Base-by-base conservation (phyloP, 169 alveolate genomes). In the Miamiensis avidus region DNA sequence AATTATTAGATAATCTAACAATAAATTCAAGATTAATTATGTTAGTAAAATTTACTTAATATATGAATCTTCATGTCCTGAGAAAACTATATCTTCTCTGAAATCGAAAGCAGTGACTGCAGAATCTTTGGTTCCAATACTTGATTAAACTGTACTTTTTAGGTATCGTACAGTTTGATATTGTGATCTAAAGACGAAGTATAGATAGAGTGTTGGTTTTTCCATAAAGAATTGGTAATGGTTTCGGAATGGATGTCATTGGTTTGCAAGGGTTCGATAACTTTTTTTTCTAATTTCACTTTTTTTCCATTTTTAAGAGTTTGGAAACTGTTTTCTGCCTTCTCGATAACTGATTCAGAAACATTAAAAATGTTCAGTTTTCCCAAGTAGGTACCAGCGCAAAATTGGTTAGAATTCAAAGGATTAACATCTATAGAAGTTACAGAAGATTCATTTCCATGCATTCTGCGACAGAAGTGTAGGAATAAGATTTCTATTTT, bases 41-140 rank as follows among this genome's bases (percentile, higher is more conserved):
- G 26, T 20, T 25, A 65, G 74, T 25, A 65, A 25, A 25, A 74
- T 74, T 78, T 78, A 78, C 74, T 78, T 78, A 0, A 78, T 78
- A 20, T 34, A 31, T 34, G 29, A 29, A 34, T 78, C 83, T 78
- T 78, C 83, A 33, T 78, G 74, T 0, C 83, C 83, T 0, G 74
- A 31, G 1, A 78, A 32, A 11, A 34, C 34, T 29, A 33, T 6
- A 1, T 78, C 74, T 78, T 31, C 26, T 31, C 34, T 33, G 0
- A 74, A 74, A 32, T 27, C 32, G 33, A 78, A 28, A 78, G 83
- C 83, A 78, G 83, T 78, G 29, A 78, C 74, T n/a, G 83, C 83
- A 1, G 83, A 78, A 78, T 78, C 74, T 34, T 78, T 78, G 74
- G 33, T 31, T 0, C 33, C 34, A 34, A 78, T 33, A 25, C 29